Base-by-base conservation (phyloP, 495 filamentous ascomycete species). In the Elaphomyces granulatus region DNA sequence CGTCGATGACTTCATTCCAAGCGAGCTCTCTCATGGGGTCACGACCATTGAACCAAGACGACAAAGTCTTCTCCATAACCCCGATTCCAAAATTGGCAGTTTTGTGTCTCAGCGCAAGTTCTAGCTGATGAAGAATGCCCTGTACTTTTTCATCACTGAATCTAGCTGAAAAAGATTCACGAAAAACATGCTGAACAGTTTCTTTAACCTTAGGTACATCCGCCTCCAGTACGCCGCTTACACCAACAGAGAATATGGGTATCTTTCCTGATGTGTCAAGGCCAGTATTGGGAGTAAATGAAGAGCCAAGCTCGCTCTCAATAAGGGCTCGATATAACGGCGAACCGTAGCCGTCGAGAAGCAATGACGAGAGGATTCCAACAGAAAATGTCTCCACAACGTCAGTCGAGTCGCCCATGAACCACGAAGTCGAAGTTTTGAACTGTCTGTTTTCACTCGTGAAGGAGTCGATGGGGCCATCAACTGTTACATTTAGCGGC, bases 281-380 rank as follows among this genome's bases (percentile, higher is more conserved):
- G 3, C 90, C 92, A 2, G 86, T 85, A 50, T 98, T 98, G 4
- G 92, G 83, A 21, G 81, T 90, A 63, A 85, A 98, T 41, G 94
- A 86, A 4, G 83, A 81, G 37, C 90, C 90, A 12, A 96, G 66
- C 15, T 87, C 87, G 45, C 81, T 77, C 51, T 96, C 90, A 43
- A 98, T 83, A 31, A 96, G 64, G n/a, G 77, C 80, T 37, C 77
- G 78, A 53, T 96, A 96, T 47, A 98, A 64, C 2, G 90, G 92
- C 16, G 90, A 94, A 16, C 90, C 87, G 55, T 95, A 98, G 12
- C 92, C 90, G 54, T 94, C 85, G 45, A 90, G 71, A 20, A 98
- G 64, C 20, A 96, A 58, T 1, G 79, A 82, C 12, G 84, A 87
- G 18, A 94, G 54, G 18, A 98, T 67, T 19, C 80, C 71, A 7